Percentiles rank a stretch among this genome's conserved stretches.
These are phyloP conservation scores for Penicillium sp. DNA, from an alignment of 2,329 filamentous ascomycete genomes.

Conservation along the genomic window DNA sequence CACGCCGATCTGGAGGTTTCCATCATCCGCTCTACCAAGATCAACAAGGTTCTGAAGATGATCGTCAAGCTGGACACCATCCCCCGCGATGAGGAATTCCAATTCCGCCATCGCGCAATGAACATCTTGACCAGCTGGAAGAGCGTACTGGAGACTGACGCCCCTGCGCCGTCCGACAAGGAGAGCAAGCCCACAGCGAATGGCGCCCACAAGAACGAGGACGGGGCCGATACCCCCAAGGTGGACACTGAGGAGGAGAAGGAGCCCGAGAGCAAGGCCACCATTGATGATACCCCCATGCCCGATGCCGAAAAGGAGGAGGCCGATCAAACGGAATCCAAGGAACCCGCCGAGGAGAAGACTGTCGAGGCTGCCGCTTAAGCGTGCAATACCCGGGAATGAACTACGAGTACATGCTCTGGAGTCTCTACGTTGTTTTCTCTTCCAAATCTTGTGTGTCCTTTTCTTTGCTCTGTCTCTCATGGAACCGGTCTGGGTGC, in stretches of 20 bases:
- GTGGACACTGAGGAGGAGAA: slow-evolving; percentile 40
- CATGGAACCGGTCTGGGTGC: slow-evolving; percentile 14
- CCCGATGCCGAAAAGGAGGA: slow-evolving; percentile 41
- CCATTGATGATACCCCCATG: slow-evolving; percentile 45
- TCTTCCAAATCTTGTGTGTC: background rate
- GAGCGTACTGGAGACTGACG: slow-evolving; percentile 70
- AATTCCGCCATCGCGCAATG: slow-evolving; percentile 84
- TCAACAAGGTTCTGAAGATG: slow-evolving; percentile 96
- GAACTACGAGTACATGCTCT: slow-evolving; percentile 2
- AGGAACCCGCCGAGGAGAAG: slow-evolving; percentile 35
- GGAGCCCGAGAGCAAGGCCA: slow-evolving; percentile 37
- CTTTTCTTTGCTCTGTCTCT: slow-evolving; percentile 8
- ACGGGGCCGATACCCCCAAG: slow-evolving; percentile 37
- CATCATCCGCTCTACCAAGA: slow-evolving; percentile 90
- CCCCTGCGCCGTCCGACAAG: slow-evolving; percentile 46
- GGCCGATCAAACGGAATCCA: slow-evolving; percentile 32
- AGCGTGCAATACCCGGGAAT: background rate
- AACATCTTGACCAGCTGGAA: slow-evolving; percentile 87
- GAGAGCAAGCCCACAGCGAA: slow-evolving; percentile 53
- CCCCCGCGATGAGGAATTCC: slow-evolving; percentile 83
- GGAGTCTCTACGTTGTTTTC: background rate
- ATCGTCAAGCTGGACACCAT: slow-evolving; percentile 87
- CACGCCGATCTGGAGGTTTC: slow-evolving; percentile 80
- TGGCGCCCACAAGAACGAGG: slow-evolving; percentile 45
- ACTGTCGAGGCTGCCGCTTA: slow-evolving; percentile 33